Percentiles rank a stretch among this genome's conserved stretches.
These are phyloP conservation scores for Globisporangium lucens DNA, from an alignment of 352 stramenopile species.

Conservation along the genomic window DNA sequence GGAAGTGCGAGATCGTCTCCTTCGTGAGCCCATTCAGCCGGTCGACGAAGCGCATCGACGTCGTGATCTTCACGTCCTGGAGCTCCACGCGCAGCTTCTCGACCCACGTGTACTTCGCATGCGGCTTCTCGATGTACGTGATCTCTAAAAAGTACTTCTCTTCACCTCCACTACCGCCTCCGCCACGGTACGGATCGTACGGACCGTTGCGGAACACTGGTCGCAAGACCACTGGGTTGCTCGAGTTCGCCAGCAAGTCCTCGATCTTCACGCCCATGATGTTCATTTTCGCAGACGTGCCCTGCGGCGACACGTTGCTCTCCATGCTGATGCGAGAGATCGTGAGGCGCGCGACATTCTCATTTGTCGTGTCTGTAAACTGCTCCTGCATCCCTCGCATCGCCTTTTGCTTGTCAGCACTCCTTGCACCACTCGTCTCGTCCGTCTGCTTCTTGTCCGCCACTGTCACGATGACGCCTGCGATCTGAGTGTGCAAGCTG, in stretches of 20 bases:
- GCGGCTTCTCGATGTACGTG: constrained; percentile 63
- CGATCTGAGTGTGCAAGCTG: constrained; percentile 66
- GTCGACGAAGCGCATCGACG: constrained; percentile 80
- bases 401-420: constrained; percentile 5
- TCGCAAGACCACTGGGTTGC: constrained; percentile 63
- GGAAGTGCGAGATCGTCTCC: constrained; percentile 70
- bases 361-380: constrained; percentile 14
- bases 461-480: constrained; percentile 64
- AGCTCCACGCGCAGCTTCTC: constrained; percentile 56
- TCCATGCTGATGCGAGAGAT: constrained; percentile 66
- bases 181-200: constrained; percentile 14
- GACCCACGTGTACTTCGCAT: constrained; percentile 70
- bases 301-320: constrained; percentile 32
- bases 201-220: constrained; percentile 33
- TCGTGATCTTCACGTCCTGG: constrained; percentile 69
- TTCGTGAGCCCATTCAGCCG: constrained; percentile 53
- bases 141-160: constrained; percentile 67
- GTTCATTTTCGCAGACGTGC: constrained; percentile 57
- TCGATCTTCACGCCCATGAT: constrained; percentile 76
- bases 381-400: background rate
- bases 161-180: background rate
- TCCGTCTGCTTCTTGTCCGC: constrained; percentile 46
- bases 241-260: constrained; percentile 59
- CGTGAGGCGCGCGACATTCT: constrained; percentile 64
- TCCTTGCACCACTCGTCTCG: constrained; percentile 21